Evolutionary conservation across 495 filamentous ascomycete species (phyloP).

Genomic region (Penicillium crystallinum): DNA sequence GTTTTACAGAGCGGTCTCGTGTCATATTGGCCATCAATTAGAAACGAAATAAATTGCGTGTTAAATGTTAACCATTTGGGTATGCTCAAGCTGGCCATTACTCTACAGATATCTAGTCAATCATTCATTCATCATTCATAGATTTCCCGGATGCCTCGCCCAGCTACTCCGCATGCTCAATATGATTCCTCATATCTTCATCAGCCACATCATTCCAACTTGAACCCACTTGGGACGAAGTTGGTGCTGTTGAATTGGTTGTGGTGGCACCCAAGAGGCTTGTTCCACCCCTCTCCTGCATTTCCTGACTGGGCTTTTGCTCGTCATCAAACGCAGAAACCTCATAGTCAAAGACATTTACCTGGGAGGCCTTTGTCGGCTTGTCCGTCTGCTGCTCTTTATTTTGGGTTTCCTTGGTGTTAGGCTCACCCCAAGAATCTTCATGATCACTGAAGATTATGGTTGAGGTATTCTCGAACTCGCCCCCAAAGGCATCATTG

Average conservation of each 20-base stretch:
- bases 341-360: slow-evolving; percentile 43
- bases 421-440: background rate
- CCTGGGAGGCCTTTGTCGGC: slow-evolving; percentile 12
- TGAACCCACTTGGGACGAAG: slow-evolving; percentile 5
- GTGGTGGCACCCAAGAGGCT: slow-evolving; percentile 20
- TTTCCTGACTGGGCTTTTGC: slow-evolving; percentile 28
- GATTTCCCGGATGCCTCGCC: background rate
- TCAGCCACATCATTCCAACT: slow-evolving; percentile 13
- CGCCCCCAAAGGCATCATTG: slow-evolving; percentile 42
- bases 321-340: slow-evolving; percentile 35
- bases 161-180: slow-evolving; percentile 10
- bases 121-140: slow-evolving; percentile 20
- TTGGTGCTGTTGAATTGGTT: background rate
- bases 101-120: slow-evolving; percentile 2
- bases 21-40: no score
- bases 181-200: slow-evolving; percentile 12
- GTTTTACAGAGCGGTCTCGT: no score
- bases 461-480: slow-evolving; percentile 26
- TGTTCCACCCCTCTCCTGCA: slow-evolving; percentile 30
- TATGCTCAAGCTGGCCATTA: background rate
- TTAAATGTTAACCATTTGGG: no score
- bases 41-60: no score
- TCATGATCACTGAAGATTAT: slow-evolving; percentile 3
- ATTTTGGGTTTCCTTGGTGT: background rate
- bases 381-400: slow-evolving; percentile 7